Evolutionary conservation across 2,329 filamentous ascomycete genomes (phyloP).

Genomic region (Trichoderma breve): DNA sequence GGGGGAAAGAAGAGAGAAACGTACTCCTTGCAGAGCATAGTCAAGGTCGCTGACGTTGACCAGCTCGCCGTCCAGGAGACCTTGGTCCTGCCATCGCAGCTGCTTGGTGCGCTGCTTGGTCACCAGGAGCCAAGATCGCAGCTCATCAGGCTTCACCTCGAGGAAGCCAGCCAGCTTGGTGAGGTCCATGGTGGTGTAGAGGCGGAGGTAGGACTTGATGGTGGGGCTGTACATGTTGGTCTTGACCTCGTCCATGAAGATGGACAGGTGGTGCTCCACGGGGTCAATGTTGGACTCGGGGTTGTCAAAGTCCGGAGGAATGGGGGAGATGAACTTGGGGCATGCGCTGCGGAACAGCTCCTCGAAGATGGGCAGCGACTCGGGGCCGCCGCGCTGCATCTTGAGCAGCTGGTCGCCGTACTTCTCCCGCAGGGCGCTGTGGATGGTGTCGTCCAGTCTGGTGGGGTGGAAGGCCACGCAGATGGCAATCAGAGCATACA

Average conservation of each 20-base stretch:
- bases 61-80: conserved; percentile 85
- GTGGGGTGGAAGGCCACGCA: conserved; percentile 98
- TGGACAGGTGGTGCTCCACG: conserved; percentile 90
- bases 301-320: conserved; percentile 96
- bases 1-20: conserved; percentile 36
- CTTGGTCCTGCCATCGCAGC: conserved; percentile 85
- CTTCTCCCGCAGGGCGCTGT: conserved; percentile 96
- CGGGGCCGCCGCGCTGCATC: conserved; percentile 92
- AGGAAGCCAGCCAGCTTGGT: conserved; percentile 98
- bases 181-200: conserved; percentile 99
- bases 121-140: conserved; percentile 88
- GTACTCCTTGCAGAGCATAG: conserved; percentile 91
- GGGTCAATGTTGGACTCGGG: conserved; percentile 94
- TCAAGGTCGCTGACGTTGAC: conserved; percentile 94
- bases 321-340: conserved; percentile 99
- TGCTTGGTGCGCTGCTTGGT: conserved; percentile 99
- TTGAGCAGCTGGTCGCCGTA: conserved; percentile 97
- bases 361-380: conserved; percentile 94
- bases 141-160: conserved; percentile 92
- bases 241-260: conserved; percentile 99
- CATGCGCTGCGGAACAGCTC: conserved; percentile 97
- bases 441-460: conserved; percentile 96
- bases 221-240: conserved; percentile 98
- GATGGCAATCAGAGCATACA: conserved; percentile 98
- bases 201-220: conserved; percentile 96